Percentiles rank a stretch among this genome's conserved stretches.
Conservation (phyloP, 2,329 filamentous ascomycete species). For the Colletotrichum sp. region DNA sequence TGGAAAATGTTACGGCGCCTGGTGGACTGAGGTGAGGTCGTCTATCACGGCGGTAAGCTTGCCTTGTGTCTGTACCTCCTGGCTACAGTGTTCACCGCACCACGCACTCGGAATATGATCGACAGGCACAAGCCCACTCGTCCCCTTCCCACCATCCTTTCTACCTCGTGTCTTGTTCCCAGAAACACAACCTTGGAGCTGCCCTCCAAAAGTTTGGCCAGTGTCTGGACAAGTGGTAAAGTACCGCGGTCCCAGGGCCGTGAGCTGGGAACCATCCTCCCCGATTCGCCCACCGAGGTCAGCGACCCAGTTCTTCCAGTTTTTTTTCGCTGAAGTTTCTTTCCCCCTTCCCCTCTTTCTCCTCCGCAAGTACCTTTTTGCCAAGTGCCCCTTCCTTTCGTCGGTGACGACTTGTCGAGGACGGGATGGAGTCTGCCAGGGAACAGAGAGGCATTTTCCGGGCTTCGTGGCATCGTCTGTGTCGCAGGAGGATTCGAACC, state of each 20-base stretch:
- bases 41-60: neutral
- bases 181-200: neutral
- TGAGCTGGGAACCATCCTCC: neutral
- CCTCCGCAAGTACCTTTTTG: conserved; percentile 2
- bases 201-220: neutral
- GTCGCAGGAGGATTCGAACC: conserved; percentile 1
- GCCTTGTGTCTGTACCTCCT: neutral
- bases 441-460: conserved; percentile 12
- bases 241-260: neutral
- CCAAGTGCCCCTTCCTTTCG: neutral
- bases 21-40: fast-evolving
- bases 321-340: neutral
- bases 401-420: neutral
- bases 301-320: neutral
- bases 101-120: conserved; percentile 12
- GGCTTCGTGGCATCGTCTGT: conserved; percentile 1
- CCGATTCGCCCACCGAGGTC: conserved; percentile 6
- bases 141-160: conserved; percentile 6
- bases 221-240: neutral
- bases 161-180: neutral
- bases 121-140: conserved; percentile 13
- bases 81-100: neutral
- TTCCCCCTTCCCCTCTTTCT: neutral
- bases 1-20: neutral
- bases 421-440: conserved; percentile 1